phyloP scores from a whole-genome alignment of 352 stramenopile genomes.

The Globisporangium takayamanum region DNA sequence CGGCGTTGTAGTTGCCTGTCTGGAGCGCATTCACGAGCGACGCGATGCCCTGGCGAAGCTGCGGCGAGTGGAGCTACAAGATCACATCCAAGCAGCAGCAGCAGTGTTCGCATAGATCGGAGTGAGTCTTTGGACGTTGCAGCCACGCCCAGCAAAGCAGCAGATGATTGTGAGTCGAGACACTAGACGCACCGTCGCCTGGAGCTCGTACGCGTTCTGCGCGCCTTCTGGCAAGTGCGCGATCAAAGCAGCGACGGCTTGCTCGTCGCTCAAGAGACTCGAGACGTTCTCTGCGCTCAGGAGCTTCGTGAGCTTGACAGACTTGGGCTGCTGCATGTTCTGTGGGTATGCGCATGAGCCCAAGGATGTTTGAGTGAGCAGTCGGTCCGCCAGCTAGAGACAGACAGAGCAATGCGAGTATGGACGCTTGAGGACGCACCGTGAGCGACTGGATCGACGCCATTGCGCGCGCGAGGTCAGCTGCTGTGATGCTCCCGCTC shows the following conservation, averaged over 20 bases:
- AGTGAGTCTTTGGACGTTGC: too few species aligned
- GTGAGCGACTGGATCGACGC: constrained; percentile 62
- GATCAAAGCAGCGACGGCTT: constrained; percentile 45
- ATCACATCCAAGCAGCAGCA: neutral
- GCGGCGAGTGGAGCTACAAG: constrained; percentile 62
- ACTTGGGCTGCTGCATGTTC: constrained; percentile 41
- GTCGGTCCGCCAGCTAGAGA: neutral
- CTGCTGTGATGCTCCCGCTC: constrained; percentile 47
- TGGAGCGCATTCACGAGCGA: constrained; percentile 80
- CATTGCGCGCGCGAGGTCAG: constrained; percentile 85
- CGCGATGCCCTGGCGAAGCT: constrained; percentile 86
- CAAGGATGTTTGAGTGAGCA: neutral
- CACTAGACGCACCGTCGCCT: constrained; percentile 40
- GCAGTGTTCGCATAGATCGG: neutral
- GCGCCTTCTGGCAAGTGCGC: constrained; percentile 73
- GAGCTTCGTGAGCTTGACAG: constrained; percentile 55
- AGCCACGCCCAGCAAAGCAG: too few species aligned
- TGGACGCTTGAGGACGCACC: constrained; percentile 15
- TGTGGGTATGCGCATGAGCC: neutral
- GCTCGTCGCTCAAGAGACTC: constrained; percentile 59
- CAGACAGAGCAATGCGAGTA: neutral
- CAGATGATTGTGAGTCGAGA: neutral
- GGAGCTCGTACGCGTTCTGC: constrained; percentile 70
- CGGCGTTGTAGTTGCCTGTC: constrained; percentile 86
- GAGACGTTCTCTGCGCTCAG: constrained; percentile 50